A percentile compares a stretch with the other conserved stretches of the same genome.
Conservation (phyloP, 2,329 filamentous ascomycete genomes). For the Capronia epimyces region DNA sequence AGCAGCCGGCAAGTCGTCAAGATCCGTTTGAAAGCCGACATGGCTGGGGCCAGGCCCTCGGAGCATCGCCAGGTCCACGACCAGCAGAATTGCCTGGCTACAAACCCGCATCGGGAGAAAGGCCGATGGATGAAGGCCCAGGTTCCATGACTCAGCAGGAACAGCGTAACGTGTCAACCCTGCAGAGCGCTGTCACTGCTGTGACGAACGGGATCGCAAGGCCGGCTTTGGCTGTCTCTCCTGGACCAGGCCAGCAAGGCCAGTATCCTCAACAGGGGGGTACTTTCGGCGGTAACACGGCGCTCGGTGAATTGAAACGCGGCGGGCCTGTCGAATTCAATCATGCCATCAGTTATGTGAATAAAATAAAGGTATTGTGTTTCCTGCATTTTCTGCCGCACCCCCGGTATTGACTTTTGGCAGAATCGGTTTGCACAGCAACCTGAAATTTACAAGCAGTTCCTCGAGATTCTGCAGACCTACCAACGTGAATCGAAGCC, state of each 20-base stretch:
- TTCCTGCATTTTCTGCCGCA: neutral
- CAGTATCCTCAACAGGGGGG: slow-evolving; percentile 39
- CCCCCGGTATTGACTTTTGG: neutral
- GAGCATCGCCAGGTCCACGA: slow-evolving; percentile 32
- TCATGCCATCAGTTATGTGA: slow-evolving; percentile 98
- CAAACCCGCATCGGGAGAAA: slow-evolving; percentile 14
- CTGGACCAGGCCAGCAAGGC: slow-evolving; percentile 37
- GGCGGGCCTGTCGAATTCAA: slow-evolving; percentile 97
- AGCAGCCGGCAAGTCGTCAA: slow-evolving; percentile 16
- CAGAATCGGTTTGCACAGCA: slow-evolving; percentile 95
- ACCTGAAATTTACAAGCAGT: slow-evolving; percentile 98
- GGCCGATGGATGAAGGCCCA: slow-evolving; percentile 18
- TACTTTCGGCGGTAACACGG: slow-evolving; percentile 44
- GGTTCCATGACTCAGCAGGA: slow-evolving; percentile 25
- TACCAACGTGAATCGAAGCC: slow-evolving; percentile 98
- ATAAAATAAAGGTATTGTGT: slow-evolving; percentile 87
- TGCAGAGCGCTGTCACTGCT: slow-evolving; percentile 61
- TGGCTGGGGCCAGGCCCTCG: slow-evolving; percentile 25
- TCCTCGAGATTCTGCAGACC: slow-evolving; percentile 94
- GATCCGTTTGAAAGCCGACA: slow-evolving; percentile 26
- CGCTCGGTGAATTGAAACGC: slow-evolving; percentile 60
- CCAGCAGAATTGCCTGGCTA: slow-evolving; percentile 25
- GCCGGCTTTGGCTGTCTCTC: slow-evolving; percentile 43
- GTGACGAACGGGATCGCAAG: slow-evolving; percentile 49
- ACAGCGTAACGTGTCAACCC: slow-evolving; percentile 38